Conservation (phyloP, 2,329 filamentous ascomycete species). For the Pyrenochaeta sp. region DNA sequence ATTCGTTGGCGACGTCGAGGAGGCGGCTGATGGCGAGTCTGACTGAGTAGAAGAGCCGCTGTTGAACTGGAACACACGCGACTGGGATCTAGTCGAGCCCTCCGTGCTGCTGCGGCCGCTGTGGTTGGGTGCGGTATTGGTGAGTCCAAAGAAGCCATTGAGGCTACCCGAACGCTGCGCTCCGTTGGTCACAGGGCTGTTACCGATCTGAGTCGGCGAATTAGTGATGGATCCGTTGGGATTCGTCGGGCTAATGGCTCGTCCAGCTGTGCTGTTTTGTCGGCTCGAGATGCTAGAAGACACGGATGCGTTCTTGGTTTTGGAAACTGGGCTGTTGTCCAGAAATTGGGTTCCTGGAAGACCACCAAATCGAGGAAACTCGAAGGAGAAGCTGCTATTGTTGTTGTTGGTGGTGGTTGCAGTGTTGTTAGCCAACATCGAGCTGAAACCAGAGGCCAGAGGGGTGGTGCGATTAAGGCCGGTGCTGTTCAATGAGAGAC, state of each 20-base stretch:
- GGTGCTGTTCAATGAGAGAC: slow-evolving; percentile 69
- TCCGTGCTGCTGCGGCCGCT: slow-evolving; percentile 48
- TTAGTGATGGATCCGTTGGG: slow-evolving; percentile 32
- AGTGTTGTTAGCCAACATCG: slow-evolving; percentile 59
- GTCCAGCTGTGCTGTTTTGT: slow-evolving; percentile 42
- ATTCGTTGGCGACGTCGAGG: slow-evolving; percentile 59
- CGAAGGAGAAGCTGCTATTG: slow-evolving; percentile 86
- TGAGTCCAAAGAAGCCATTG: slow-evolving; percentile 33
- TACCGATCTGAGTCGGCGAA: slow-evolving; percentile 36
- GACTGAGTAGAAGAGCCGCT: slow-evolving; percentile 55
- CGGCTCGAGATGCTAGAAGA: slow-evolving; percentile 34
- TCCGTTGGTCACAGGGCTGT: slow-evolving; percentile 44
- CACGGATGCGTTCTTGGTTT: slow-evolving; percentile 35
- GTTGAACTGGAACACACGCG: slow-evolving; percentile 61
- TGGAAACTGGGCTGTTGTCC: slow-evolving; percentile 53
- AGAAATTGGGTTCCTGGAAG: slow-evolving; percentile 66
- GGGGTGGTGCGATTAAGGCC: slow-evolving; percentile 59
- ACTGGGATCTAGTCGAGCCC: slow-evolving; percentile 50
- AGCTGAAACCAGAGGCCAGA: slow-evolving; percentile 53
- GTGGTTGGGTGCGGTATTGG: slow-evolving; percentile 18
- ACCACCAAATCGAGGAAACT: slow-evolving; percentile 92
- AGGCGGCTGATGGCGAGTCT: slow-evolving; percentile 60
- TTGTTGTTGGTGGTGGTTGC: slow-evolving; percentile 66
- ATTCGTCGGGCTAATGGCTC: slow-evolving; percentile 48
- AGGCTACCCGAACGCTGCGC: slow-evolving; percentile 46